Conservation (phyloP, 2,329 filamentous ascomycete genomes). For the Botryosphaeria dothidea region DNA sequence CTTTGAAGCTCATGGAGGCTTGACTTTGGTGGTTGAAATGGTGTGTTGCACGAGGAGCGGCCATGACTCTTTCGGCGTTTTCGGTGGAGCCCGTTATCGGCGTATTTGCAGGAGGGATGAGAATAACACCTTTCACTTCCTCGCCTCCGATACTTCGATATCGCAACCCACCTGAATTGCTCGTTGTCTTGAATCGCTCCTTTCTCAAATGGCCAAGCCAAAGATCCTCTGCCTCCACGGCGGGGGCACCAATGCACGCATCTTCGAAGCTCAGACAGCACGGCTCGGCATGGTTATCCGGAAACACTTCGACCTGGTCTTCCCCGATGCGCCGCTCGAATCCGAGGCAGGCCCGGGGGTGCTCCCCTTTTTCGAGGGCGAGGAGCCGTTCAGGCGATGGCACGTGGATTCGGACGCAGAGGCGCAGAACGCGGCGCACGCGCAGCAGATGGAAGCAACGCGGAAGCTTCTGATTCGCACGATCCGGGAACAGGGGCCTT, state of each 20-base stretch:
- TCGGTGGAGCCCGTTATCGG: slow-evolving; percentile 5
- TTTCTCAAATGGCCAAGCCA: background rate
- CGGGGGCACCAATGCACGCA: slow-evolving; percentile 34
- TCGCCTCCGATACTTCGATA: too few species aligned
- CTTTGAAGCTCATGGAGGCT: too few species aligned
- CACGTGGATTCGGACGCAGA: slow-evolving; percentile 57
- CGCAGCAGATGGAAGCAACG: slow-evolving; percentile 43
- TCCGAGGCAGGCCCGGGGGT: slow-evolving; percentile 64
- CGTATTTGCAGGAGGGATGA: background rate
- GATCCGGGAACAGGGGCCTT: slow-evolving; percentile 37
- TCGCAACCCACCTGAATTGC: background rate
- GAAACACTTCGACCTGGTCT: slow-evolving; percentile 68
- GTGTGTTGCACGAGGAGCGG: background rate
- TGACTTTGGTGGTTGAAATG: too few species aligned
- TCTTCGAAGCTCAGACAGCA: slow-evolving; percentile 36
- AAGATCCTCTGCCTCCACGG: slow-evolving; percentile 36
- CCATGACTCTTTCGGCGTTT: background rate
- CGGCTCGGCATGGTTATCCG: slow-evolving; percentile 41
- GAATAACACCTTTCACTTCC: background rate
- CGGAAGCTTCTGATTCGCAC: slow-evolving; percentile 31
- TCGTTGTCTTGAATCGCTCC: background rate
- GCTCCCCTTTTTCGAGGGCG: slow-evolving; percentile 63
- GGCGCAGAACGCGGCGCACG: slow-evolving; percentile 47
- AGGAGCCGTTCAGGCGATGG: slow-evolving; percentile 66
- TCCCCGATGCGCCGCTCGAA: slow-evolving; percentile 68